Evolutionary conservation across 148 eudicot genomes (phyloP).

Genomic region (Diospyros lotus): DNA sequence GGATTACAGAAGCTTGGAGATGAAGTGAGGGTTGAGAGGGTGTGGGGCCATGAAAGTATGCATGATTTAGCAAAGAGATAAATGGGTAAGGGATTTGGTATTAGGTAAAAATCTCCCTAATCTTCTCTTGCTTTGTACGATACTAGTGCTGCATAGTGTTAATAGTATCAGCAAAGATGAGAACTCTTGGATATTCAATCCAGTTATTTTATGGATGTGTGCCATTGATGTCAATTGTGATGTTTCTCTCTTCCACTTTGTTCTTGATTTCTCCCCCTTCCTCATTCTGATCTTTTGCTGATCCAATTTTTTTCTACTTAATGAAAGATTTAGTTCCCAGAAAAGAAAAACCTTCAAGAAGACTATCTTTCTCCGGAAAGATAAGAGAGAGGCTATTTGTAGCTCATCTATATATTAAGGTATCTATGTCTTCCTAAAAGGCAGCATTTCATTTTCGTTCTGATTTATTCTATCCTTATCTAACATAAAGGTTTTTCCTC

Average conservation of each 20-base stretch:
- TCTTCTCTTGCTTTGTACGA: conserved; percentile 21
- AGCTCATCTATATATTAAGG: too few species aligned
- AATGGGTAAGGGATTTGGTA: conserved; percentile 11
- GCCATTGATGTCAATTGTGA: not conserved
- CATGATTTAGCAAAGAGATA: conserved; percentile 1
- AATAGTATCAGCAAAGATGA: not conserved
- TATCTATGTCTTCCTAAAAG: too few species aligned
- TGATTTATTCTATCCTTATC: too few species aligned
- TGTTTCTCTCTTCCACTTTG: not conserved
- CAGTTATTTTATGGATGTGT: not conserved
- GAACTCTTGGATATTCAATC: not conserved
- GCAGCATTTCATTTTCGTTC: too few species aligned
- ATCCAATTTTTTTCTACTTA: too few species aligned
- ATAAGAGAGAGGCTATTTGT: too few species aligned
- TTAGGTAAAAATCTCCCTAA: conserved; percentile 16
- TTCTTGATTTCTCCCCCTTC: not conserved
- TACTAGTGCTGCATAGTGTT: not conserved
- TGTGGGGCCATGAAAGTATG: not conserved
- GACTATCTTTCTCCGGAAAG: too few species aligned
- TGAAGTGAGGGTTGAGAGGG: conserved; percentile 39
- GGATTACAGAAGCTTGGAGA: conserved; percentile 78
- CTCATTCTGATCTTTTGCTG: too few species aligned
- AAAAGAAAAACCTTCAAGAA: too few species aligned
- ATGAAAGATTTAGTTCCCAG: too few species aligned
- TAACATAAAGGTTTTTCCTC: too few species aligned